Base-by-base conservation (phyloP, 2,329 filamentous ascomycete genomes). In the Penicillium fuscoglaucum region DNA sequence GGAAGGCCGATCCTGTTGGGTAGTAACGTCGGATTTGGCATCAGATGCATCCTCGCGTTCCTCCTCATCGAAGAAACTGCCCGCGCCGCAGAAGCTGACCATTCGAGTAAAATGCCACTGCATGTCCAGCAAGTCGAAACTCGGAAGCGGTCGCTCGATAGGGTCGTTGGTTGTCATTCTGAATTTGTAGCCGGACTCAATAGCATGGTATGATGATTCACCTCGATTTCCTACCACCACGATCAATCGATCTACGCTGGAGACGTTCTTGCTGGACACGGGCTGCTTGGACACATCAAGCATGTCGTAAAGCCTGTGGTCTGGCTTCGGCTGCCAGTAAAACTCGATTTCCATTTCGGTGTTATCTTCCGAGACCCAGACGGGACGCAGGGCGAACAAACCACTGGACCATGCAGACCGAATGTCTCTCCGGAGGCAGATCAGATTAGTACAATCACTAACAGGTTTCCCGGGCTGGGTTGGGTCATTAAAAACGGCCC, bases 21-120 rank as follows among this genome's bases (percentile, higher is more conserved):
- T 21, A 46, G 29, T 13, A 21, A 8, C 17, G 17, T 21, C 41
- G n/a, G 21, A 26, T 33, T 17, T 35, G 28, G 39, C 19, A 6
- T 56, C 40, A 17, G 26, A 19, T 17, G 43, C 46, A 2, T 55
- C 57, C 4, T 52, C 43, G 6, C 39, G 12, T 13, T 57, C 35
- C 13, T 57, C 35, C 3, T 48, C 47, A 12, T 57, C 24, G 29
- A 39, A 45, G 35, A 47, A 29, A 49, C 6, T 44, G 17, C 26
- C 26, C 8, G 33, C 52, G 3, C 41, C 47, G 12, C 48, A 59
- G 21, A 59, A 46, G 43, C 52, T 28, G 9, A 57, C 33, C 21
- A 61, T 43, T 31, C 59, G 59, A 12, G 24, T 54, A 17, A 63
- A 46, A 43, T 63, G 37, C 61, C 61, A 63, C 26, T 61, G 56